Percentiles rank a stretch among this genome's conserved stretches.
Evolutionary conservation across 2,329 filamentous ascomycete genomes (phyloP).

Genomic region (Penicillium decumbens): DNA sequence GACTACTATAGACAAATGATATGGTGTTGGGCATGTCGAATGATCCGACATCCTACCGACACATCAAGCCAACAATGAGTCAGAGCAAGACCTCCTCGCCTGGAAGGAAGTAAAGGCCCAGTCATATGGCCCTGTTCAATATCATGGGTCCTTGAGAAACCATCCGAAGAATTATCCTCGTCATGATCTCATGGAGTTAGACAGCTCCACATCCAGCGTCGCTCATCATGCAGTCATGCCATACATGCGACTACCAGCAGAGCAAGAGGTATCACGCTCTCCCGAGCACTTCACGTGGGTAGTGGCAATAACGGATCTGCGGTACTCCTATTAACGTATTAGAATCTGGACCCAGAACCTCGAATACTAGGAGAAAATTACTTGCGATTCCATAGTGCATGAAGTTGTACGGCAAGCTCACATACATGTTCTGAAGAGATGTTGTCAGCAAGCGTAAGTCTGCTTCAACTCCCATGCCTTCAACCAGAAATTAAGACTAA

Average conservation of each 20-base stretch:
- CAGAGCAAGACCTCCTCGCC: not conserved
- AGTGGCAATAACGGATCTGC: constrained; percentile 13
- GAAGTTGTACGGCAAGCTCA: constrained; percentile 20
- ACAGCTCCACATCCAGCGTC: constrained; percentile 17
- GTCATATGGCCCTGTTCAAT: not conserved
- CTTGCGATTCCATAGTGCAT: constrained; percentile 25
- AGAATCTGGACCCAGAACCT: not conserved
- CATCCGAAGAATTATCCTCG: not conserved
- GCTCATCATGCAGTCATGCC: constrained; percentile 20
- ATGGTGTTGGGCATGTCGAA: constrained; percentile 5
- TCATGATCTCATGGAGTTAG: not conserved
- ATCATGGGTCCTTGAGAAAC: not conserved
- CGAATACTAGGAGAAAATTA: not conserved
- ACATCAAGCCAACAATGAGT: not conserved
- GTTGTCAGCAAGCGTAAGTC: too few species aligned
- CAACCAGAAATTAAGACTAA: too few species aligned
- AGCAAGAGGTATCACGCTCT: constrained; percentile 26
- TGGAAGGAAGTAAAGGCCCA: not conserved
- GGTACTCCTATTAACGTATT: constrained; percentile 22
- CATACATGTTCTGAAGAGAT: too few species aligned
- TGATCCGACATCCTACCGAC: not conserved
- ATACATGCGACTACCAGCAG: constrained; percentile 25
- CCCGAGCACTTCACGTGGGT: constrained; percentile 21
- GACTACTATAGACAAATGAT: not conserved
- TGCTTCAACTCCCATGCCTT: too few species aligned